Evolutionary conservation across 2,329 filamentous ascomycete genomes (phyloP).

Genomic region (Diatrype stigma): DNA sequence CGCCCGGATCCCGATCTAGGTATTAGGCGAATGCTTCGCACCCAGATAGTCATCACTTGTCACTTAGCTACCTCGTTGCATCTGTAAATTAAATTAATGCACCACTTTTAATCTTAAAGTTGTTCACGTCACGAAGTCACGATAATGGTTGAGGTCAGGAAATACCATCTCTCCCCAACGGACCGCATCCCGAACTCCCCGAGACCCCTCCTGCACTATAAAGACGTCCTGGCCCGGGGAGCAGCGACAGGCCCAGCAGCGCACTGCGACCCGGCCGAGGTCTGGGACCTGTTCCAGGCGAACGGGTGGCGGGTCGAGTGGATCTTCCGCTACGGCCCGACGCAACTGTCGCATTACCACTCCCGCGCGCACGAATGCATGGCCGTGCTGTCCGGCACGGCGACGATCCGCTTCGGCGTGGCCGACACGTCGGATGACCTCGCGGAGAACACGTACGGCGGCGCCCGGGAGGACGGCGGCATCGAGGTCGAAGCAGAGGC

Average conservation of each 20-base stretch:
- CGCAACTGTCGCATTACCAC: slow-evolving; percentile 55
- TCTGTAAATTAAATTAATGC: too few species aligned
- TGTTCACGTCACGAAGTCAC: too few species aligned
- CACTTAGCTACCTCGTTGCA: too few species aligned
- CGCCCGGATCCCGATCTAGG: too few species aligned
- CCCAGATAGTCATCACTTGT: too few species aligned
- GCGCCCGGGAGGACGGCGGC: slow-evolving; percentile 40
- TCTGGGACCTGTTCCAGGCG: slow-evolving; percentile 39
- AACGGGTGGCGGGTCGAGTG: slow-evolving; percentile 48
- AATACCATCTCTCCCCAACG: slow-evolving; percentile 38
- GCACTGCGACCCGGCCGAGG: slow-evolving; percentile 17
- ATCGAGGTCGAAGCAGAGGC: slow-evolving; percentile 42
- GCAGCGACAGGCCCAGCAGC: not conserved
- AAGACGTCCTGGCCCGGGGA: slow-evolving; percentile 32
- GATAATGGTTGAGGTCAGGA: slow-evolving; percentile 26
- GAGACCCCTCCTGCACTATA: slow-evolving; percentile 50
- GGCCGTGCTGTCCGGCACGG: slow-evolving; percentile 46
- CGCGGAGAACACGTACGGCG: slow-evolving; percentile 35
- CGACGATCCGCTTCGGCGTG: slow-evolving; percentile 50
- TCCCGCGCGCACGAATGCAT: slow-evolving; percentile 53
- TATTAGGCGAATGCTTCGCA: too few species aligned
- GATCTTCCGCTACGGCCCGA: slow-evolving; percentile 53
- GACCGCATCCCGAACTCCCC: slow-evolving; percentile 47
- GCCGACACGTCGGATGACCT: slow-evolving; percentile 40
- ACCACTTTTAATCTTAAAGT: too few species aligned